Evolutionary conservation across 805 yeast genomes (phyloP).

Genomic region (Myxozyma mucilagina): DNA sequence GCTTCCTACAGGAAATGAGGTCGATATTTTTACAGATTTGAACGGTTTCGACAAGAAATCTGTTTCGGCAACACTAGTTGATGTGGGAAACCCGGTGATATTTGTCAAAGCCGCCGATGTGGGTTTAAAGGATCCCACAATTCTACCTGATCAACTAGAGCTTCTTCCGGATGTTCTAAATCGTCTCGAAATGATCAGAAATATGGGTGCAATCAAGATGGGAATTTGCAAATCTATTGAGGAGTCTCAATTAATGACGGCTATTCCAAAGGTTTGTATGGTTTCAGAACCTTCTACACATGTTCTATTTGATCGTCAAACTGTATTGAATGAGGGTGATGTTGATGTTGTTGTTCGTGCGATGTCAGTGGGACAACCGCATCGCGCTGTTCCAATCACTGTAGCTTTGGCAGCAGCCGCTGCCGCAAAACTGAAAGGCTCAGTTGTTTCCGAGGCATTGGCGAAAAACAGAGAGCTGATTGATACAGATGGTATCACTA

Average conservation of each 20-base stretch:
- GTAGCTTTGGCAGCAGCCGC: slow-evolving; percentile 14
- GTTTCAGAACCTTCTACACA: slow-evolving; percentile 8
- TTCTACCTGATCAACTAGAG: slow-evolving; percentile 7
- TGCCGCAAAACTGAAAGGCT: slow-evolving; percentile 5
- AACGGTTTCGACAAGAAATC: background rate
- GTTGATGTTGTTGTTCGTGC: slow-evolving; percentile 18
- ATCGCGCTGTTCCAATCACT: slow-evolving; percentile 17
- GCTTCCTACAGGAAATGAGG: slow-evolving; percentile 4
- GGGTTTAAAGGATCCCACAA: background rate
- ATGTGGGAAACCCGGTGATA: slow-evolving; percentile 12
- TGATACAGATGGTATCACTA: slow-evolving; percentile 2
- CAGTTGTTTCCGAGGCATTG: background rate
- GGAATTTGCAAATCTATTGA: slow-evolving; percentile 1
- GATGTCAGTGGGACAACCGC: slow-evolving; percentile 20
- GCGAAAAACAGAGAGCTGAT: background rate
- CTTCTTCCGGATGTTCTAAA: background rate
- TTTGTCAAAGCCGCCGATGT: slow-evolving; percentile 4
- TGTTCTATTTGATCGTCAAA: background rate
- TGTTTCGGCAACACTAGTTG: slow-evolving; percentile 7
- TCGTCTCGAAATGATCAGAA: slow-evolving; percentile 8
- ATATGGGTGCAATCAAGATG: slow-evolving; percentile 13
- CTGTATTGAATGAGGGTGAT: background rate
- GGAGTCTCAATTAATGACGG: slow-evolving; percentile 1
- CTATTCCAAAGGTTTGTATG: slow-evolving; percentile 12
- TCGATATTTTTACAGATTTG: slow-evolving; percentile 1